Evolutionary conservation across 495 filamentous ascomycete genomes (phyloP), one percentile per base, ranked within the genome.

Genomic region (Chaetomium tenue): DNA sequence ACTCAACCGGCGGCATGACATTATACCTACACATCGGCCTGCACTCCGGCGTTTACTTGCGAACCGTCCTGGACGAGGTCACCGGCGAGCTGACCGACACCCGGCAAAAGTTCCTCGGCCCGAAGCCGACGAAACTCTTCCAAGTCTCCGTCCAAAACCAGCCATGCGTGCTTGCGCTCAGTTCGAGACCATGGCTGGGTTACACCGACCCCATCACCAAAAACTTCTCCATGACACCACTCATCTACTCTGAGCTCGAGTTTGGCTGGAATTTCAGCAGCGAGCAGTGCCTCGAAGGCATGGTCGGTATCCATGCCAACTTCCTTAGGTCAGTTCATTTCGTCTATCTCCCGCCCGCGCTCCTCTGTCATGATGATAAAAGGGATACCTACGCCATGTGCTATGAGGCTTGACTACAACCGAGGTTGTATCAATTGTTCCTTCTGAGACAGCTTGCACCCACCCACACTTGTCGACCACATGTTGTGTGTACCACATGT

Each of bases 221-320:
- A 69, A 84, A 83, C 42, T 96, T 97, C 68, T 92, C 91, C 83
- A 87, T 97, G 66, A 97, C 93, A 0, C 94, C 95, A 0, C 76
- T 99, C 44, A 89, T 89, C 70, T 97, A 96, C 68, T 84, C 84
- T 30, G 88, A 86, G n/a, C 82, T 99, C 8, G 92, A 96, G 71
- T 96, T 91, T 81, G 93, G 90, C 23, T 96, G 92, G 88, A 96
- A 90, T 68, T 97, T 99, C 69, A 94, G 89, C 69, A 96, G 91
- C 69, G 91, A 96, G 76, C 89, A 94, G 70, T 95, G 92, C 67
- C 82, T 87, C 16, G 92, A 96, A 76, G 93, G 94, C 25, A 93
- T 99, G 89, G 93, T 98, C 42, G 93, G 92, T 59, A 93, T 99
- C 59, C 90, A 96, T 75, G 91, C 87, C 30, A 87, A 92, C 71